These are phyloP conservation scores for Cercospora janseana DNA, from an alignment of 2,329 filamentous ascomycete genomes.

Conservation along the genomic window DNA sequence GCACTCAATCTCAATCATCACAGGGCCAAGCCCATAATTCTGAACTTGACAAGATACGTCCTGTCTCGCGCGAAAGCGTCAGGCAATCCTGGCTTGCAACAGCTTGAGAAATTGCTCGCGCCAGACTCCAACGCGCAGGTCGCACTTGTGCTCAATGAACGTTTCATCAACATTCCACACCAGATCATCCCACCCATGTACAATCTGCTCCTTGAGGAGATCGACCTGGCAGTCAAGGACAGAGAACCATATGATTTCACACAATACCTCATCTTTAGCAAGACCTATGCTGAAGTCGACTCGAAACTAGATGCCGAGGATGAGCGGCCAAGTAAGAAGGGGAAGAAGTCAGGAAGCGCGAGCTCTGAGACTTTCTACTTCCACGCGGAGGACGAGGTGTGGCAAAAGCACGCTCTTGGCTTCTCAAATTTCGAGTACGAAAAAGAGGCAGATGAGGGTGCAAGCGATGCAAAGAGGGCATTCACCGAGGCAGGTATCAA, in stretches of 20 bases:
- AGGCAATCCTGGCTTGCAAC: constrained; percentile 31
- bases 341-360: constrained; percentile 53
- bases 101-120: constrained; percentile 44
- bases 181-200: constrained; percentile 93
- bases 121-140: constrained; percentile 53
- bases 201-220: constrained; percentile 87
- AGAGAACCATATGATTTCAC: constrained; percentile 90
- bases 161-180: constrained; percentile 93
- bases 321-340: constrained; percentile 60
- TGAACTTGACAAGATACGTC: constrained; percentile 71
- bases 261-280: constrained; percentile 88
- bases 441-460: constrained; percentile 71
- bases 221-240: constrained; percentile 82
- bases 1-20: constrained; percentile 80
- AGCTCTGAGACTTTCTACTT: constrained; percentile 73
- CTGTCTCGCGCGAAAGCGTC: constrained; percentile 53
- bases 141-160: constrained; percentile 85
- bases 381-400: constrained; percentile 90
- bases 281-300: constrained; percentile 85
- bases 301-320: constrained; percentile 72
- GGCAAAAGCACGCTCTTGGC: constrained; percentile 72
- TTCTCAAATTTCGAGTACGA: constrained; percentile 73
- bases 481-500: constrained; percentile 92
- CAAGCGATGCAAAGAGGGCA: constrained; percentile 86
- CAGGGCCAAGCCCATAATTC: constrained; percentile 67